Evolutionary conservation across 163 green algal species (phyloP), one percentile per base, ranked within the genome.

Genomic region (Trebouxiophyceae sp.): DNA sequence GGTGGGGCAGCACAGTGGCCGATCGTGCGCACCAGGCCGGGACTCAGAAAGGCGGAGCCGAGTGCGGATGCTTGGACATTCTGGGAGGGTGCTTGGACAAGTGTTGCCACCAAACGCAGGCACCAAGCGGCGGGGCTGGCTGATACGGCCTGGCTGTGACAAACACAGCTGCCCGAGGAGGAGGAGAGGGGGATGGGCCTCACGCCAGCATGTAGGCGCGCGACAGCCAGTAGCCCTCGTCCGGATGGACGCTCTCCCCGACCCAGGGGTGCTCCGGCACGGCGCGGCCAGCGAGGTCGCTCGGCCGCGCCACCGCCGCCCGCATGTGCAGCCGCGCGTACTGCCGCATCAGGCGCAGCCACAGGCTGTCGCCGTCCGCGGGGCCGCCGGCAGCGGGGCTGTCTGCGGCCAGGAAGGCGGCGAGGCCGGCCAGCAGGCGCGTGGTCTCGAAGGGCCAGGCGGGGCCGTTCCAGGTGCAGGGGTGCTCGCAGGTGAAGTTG

Each of bases 401-500:
- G 22, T n/a, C n/a, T n/a, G n/a, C n/a, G n/a, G n/a, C 28, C 3
- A 59, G 50, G 22, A 59, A 8, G 2, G 26, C 28, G 23, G 50
- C 50, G 1, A 59, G 3, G 50, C 22, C 50, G 28, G 50, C 24
- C 22, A 59, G 22, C 22, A 59, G 50, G 22, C n/a, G 22, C 12
- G 22, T 32, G 50, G 50, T 59, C 50, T 59, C 50, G n/a, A 32
- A 59, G 50, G 50, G 50, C 50, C 50, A 59, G 50, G 22, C 28
- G 50, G 50, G 50, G 50, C 23, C 50, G 24, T 59, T 59, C 50
- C 50, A 59, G 50, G 24, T 26, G 50, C 50, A 59, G 23, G 23
- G 23, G 24, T 59, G 50, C 22, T 59, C 23, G 50, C 50, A 59
- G 50, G 23, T 59, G 50, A 32, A 59, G 50, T 59, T 59, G 50